Percentiles rank a stretch among this genome's conserved stretches.
Conservation (phyloP, 129 eudicot genomes). For the Dittrichia graveolens region DNA sequence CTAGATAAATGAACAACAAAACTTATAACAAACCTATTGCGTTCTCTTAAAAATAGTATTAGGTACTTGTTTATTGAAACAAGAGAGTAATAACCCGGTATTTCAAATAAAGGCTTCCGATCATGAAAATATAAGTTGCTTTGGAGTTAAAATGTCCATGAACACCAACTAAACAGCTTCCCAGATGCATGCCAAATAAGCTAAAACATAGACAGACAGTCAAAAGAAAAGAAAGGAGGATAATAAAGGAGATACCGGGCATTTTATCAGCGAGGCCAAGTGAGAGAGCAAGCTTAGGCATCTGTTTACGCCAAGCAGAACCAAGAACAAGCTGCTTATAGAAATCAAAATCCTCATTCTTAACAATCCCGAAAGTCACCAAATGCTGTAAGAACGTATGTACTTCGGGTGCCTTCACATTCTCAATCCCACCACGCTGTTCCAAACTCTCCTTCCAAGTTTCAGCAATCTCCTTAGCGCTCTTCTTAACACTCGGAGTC, state of each 20-base stretch:
- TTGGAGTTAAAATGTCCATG: too few species aligned
- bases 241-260: slow-evolving; percentile 56
- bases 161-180: too few species aligned
- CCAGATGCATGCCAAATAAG: too few species aligned
- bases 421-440: slow-evolving; percentile 81
- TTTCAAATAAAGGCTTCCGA: too few species aligned
- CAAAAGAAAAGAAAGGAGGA: not conserved
- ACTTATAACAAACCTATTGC: too few species aligned
- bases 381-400: slow-evolving; percentile 93
- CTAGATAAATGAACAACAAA: too few species aligned
- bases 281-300: slow-evolving; percentile 92
- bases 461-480: slow-evolving; percentile 70
- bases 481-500: slow-evolving; percentile 71
- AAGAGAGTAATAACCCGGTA: too few species aligned
- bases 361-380: slow-evolving; percentile 88
- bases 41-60: too few species aligned
- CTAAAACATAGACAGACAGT: too few species aligned
- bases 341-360: slow-evolving; percentile 69
- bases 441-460: slow-evolving; percentile 83
- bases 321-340: slow-evolving; percentile 89
- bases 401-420: slow-evolving; percentile 80
- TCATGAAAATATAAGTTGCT: too few species aligned
- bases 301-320: slow-evolving; percentile 95
- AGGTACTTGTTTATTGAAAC: too few species aligned
- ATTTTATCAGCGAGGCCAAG: slow-evolving; percentile 78